phyloP scores from a whole-genome alignment of 2,329 filamentous ascomycete species.

The Dichotomopilus funicola region DNA sequence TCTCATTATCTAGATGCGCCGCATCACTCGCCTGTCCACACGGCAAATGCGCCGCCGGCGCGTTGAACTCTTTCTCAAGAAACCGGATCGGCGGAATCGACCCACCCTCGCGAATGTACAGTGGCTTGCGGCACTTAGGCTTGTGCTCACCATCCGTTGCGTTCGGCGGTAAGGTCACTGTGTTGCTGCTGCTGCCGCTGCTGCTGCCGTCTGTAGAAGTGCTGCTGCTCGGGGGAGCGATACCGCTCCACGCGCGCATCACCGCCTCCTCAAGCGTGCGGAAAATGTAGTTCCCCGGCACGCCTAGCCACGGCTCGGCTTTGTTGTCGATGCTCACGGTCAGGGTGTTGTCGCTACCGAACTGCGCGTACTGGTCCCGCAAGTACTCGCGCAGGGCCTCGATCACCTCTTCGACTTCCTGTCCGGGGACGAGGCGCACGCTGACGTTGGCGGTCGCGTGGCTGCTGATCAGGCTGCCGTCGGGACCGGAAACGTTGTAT shows the following conservation, averaged over 20 bases:
- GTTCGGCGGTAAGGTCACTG: conserved; percentile 20
- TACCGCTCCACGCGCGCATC: conserved; percentile 67
- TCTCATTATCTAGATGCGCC: conserved; percentile 91
- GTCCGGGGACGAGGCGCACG: conserved; percentile 85
- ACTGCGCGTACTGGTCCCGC: conserved; percentile 59
- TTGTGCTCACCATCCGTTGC: conserved; percentile 16
- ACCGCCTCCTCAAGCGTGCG: conserved; percentile 80
- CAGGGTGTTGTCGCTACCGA: conserved; percentile 76
- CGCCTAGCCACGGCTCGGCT: conserved; percentile 93
- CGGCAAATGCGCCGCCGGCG: conserved; percentile 85
- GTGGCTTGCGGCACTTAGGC: conserved; percentile 52
- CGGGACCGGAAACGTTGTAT: conserved; percentile 86
- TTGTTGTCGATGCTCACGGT: conserved; percentile 82
- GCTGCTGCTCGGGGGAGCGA: neutral
- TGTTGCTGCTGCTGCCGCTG: neutral
- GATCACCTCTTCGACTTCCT: conserved; percentile 75
- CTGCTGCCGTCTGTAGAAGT: neutral
- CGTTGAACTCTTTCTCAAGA: conserved; percentile 86
- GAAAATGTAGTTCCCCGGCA: conserved; percentile 86
- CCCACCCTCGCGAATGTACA: conserved; percentile 93
- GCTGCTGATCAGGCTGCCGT: conserved; percentile 85
- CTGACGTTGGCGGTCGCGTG: conserved; percentile 85
- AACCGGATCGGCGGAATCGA: conserved; percentile 93
- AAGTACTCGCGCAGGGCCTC: conserved; percentile 61
- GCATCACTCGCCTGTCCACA: conserved; percentile 92